These are phyloP conservation scores for Jatropha podagrica DNA, from an alignment of 441 rosid species.

Conservation along the genomic window DNA sequence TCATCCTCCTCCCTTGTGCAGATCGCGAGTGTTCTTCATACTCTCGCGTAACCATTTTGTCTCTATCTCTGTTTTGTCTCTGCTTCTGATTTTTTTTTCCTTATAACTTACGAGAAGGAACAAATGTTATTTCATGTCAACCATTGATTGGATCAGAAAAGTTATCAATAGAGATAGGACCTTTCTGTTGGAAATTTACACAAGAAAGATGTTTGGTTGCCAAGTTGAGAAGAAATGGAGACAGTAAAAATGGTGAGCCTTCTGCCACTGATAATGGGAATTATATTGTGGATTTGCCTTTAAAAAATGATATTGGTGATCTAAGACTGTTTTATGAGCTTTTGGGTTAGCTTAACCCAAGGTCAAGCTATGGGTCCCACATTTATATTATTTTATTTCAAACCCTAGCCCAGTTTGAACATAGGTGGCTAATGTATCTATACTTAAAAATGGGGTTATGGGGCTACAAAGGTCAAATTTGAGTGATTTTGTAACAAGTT, in stretches of 20 bases:
- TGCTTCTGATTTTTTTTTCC: not conserved
- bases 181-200: conserved; percentile 68
- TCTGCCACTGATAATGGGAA: conserved; percentile 86
- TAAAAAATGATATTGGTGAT: conserved; percentile 78
- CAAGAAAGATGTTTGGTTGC: conserved; percentile 57
- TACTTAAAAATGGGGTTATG: no score
- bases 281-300: conserved; percentile 70
- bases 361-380: no score
- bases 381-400: no score
- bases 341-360: no score
- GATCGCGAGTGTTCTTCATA: no score
- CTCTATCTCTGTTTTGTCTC: not conserved
- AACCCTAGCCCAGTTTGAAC: no score
- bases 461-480: no score
- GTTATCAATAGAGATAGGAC: conserved; percentile 37
- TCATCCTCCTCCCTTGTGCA: no score
- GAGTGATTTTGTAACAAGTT: no score
- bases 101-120: not conserved
- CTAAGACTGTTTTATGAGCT: conserved; percentile 23
- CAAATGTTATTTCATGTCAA: conserved; percentile 64
- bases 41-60: not conserved
- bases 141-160: conserved; percentile 53
- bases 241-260: conserved; percentile 37
- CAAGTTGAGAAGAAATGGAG: conserved; percentile 46
- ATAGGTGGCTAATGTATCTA: no score